Percentiles rank a stretch among this genome's conserved stretches.
Evolutionary conservation across 768 basidiomycete genomes (phyloP).

Genomic region (Suillus plorans): DNA sequence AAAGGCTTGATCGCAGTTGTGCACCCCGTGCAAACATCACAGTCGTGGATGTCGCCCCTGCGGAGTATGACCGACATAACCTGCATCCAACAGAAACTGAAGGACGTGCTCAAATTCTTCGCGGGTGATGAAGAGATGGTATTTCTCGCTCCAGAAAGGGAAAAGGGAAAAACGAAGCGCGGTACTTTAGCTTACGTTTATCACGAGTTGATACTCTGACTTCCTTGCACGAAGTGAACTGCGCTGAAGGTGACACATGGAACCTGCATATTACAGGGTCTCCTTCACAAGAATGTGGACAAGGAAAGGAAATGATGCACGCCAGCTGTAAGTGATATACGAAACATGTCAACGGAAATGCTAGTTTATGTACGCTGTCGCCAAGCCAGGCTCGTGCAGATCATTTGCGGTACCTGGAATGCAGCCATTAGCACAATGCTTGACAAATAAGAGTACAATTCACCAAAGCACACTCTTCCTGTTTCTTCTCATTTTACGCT

Average conservation of each 20-base stretch:
- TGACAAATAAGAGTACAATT: slow-evolving; percentile 11
- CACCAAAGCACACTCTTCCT: slow-evolving; percentile 88
- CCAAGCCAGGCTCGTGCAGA: slow-evolving; percentile 3
- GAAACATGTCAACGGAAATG: neutral
- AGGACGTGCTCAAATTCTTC: neutral
- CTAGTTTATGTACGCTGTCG: slow-evolving; percentile 29
- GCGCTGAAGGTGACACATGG: neutral
- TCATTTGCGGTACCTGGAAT: slow-evolving; percentile 57
- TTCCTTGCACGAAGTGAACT: neutral
- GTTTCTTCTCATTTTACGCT: slow-evolving; percentile 92
- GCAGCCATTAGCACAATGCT: neutral
- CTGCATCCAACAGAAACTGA: neutral
- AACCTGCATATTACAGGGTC: neutral
- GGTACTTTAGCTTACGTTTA: neutral
- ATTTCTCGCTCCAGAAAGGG: neutral
- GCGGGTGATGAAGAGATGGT: neutral
- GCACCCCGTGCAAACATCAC: neutral
- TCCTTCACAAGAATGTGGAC: neutral
- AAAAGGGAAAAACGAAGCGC: neutral
- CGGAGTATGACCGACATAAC: neutral
- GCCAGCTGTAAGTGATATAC: neutral
- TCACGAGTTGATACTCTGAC: neutral
- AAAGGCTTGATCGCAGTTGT: neutral
- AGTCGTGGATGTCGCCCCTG: neutral
- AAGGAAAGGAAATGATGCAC: neutral